Percentiles rank a stretch among this genome's conserved stretches.
phyloP scores from a whole-genome alignment of 2,329 filamentous ascomycete genomes.

The Tolypocladium album region DNA sequence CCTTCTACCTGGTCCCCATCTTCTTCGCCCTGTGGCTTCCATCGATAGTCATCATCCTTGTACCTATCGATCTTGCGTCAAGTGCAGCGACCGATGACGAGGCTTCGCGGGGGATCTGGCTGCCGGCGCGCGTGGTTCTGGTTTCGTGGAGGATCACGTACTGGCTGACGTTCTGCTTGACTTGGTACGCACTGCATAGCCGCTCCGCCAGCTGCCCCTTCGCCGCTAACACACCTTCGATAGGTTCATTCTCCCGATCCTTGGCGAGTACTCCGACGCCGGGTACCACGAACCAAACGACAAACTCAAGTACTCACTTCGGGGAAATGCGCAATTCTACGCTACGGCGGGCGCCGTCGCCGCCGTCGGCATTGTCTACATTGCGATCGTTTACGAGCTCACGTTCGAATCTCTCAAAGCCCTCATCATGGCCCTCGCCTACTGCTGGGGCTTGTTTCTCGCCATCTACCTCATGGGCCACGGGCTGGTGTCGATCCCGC shows the following conservation, averaged over 20 bases:
- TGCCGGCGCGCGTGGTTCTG: conserved; percentile 65
- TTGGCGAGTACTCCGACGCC: conserved; percentile 90
- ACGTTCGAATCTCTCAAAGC: conserved; percentile 65
- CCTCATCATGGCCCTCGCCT: conserved; percentile 84
- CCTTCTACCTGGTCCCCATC: conserved; percentile 81
- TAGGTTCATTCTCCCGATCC: conserved; percentile 81
- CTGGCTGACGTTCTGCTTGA: conserved; percentile 92
- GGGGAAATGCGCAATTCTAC: conserved; percentile 82
- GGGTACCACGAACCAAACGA: conserved; percentile 81
- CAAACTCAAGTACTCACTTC: conserved; percentile 73
- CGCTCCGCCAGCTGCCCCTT: not conserved
- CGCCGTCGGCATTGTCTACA: conserved; percentile 66
- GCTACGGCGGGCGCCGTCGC: conserved; percentile 64
- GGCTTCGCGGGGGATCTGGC: conserved; percentile 71
- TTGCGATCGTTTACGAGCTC: conserved; percentile 69
- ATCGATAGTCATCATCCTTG: conserved; percentile 79
- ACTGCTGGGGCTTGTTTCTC: conserved; percentile 83
- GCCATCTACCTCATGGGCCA: conserved; percentile 98
- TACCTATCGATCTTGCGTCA: conserved; percentile 91
- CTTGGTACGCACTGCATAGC: conserved; percentile 52
- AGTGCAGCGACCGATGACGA: conserved; percentile 64
- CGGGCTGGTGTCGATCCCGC: conserved; percentile 82
- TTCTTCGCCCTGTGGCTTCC: conserved; percentile 94
- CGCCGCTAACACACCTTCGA: not conserved
- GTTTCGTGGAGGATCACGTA: conserved; percentile 93